A percentile compares a stretch with the other conserved stretches of the same genome.
phyloP scores from a whole-genome alignment of 208 protist species.

The Blechomonas ayalai region DNA sequence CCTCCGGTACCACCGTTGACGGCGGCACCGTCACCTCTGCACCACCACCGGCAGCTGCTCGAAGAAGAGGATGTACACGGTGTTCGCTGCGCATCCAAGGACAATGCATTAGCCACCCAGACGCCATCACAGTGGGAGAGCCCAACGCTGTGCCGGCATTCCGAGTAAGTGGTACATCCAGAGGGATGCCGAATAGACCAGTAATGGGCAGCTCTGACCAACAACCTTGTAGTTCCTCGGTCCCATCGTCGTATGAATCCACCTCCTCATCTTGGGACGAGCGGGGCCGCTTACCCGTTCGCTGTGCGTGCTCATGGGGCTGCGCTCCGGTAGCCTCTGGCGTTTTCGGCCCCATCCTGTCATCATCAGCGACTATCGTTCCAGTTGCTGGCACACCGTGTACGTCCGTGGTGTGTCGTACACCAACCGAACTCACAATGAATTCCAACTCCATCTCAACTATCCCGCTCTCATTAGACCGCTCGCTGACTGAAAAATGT shows the following conservation, averaged over 20 bases:
- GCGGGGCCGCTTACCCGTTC: slow-evolving; percentile 1
- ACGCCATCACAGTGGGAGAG: background rate
- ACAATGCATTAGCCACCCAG: slow-evolving; percentile 37
- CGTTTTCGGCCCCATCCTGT: no score
- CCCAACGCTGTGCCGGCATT: background rate
- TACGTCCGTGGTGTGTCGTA: slow-evolving; percentile 30
- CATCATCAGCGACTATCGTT: no score
- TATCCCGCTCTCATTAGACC: background rate
- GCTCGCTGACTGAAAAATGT: slow-evolving; percentile 18
- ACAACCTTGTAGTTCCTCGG: background rate
- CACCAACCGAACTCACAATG: slow-evolving; percentile 64
- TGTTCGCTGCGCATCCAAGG: slow-evolving; percentile 31
- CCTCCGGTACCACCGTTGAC: background rate
- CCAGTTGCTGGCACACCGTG: no score
- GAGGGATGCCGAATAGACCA: slow-evolving; percentile 4
- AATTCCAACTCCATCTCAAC: slow-evolving; percentile 37
- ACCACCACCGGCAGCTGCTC: slow-evolving; percentile 3
- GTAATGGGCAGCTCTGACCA: slow-evolving; percentile 7
- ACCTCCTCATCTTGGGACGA: background rate
- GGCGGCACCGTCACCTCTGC: slow-evolving; percentile 3
- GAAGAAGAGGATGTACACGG: slow-evolving; percentile 43
- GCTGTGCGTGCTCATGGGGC: no score
- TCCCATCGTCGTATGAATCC: background rate
- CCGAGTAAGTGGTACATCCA: slow-evolving; percentile 2
- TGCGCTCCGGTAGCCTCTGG: background rate